Percentiles rank a stretch among this genome's conserved stretches.
Evolutionary conservation across 129 eudicot genomes (phyloP).

Genomic region (Artemisia annua): DNA sequence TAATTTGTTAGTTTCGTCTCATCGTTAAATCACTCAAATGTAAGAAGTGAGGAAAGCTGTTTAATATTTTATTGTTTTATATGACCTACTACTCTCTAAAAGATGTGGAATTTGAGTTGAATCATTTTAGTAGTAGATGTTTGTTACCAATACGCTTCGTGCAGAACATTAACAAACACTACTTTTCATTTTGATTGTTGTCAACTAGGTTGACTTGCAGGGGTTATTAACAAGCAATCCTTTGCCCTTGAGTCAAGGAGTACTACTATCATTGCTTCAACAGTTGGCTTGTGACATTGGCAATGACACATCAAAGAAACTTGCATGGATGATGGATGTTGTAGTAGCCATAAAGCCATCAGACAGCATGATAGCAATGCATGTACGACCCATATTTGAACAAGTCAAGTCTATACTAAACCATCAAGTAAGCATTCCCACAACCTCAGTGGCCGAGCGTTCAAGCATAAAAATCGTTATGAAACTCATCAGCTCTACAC

Average conservation of each 20-base stretch:
- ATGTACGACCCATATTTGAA: conserved; percentile 81
- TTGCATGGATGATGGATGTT: conserved; percentile 87
- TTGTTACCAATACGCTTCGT: conserved; percentile 14
- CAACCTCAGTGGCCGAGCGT: conserved; percentile 52
- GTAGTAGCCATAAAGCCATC: conserved; percentile 74
- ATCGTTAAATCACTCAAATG: conserved; percentile 6
- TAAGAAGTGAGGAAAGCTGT: no score
- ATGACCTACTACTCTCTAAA: no score
- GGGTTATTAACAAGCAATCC: conserved; percentile 60
- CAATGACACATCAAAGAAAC: conserved; percentile 65
- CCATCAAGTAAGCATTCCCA: conserved; percentile 68
- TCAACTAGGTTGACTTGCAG: conserved; percentile 71
- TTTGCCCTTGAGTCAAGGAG: conserved; percentile 91
- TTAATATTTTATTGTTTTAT: no score
- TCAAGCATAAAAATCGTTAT: conserved; percentile 69
- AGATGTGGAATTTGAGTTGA: no score
- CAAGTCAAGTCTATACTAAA: conserved; percentile 82
- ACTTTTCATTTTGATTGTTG: background rate
- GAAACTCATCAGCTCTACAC: conserved; percentile 85
- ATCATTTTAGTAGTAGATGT: conserved; percentile 66
- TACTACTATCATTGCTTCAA: conserved; percentile 83
- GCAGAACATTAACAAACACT: background rate
- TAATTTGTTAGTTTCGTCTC: no score
- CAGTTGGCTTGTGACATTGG: conserved; percentile 84
- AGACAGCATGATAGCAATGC: conserved; percentile 74